Conservation (phyloP, 2,329 filamentous ascomycete genomes). For the Cladosporium sp. region DNA sequence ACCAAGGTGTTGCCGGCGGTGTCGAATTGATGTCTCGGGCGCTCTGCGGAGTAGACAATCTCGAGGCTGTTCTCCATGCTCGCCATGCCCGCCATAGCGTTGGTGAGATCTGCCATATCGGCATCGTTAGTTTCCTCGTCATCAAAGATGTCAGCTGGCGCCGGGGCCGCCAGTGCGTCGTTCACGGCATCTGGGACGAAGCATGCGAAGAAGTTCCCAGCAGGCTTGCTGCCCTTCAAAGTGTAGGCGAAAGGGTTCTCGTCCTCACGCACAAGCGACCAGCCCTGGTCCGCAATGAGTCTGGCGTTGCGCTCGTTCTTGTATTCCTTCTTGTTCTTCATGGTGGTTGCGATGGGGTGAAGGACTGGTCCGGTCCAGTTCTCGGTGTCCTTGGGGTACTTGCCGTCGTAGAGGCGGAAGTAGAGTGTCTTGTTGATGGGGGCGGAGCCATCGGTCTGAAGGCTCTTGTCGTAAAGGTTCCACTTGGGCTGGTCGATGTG, state of each 20-base stretch:
- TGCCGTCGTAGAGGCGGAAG: constrained; percentile 11
- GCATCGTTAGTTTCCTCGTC: background rate
- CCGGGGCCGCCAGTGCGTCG: background rate
- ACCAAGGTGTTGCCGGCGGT: background rate
- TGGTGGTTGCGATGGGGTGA: background rate
- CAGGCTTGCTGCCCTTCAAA: background rate
- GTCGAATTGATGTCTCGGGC: background rate
- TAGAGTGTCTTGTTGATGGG: constrained; percentile 13
- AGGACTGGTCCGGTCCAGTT: background rate
- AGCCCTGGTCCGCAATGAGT: constrained; percentile 1
- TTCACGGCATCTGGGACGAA: background rate
- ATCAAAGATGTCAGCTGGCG: background rate
- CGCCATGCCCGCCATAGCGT: background rate
- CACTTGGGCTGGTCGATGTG: background rate
- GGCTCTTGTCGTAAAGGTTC: constrained; percentile 1
- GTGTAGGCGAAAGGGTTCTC: background rate
- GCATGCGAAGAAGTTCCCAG: constrained; percentile 5
- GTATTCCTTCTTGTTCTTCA: constrained; percentile 9
- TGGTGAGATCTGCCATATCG: background rate
- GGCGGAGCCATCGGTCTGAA: constrained; percentile 1
- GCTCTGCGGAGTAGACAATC: background rate
- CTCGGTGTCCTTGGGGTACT: constrained; percentile 1
- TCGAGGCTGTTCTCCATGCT: background rate
- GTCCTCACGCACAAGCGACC: background rate
- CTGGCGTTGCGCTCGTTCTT: constrained; percentile 14